A percentile compares a stretch with the other conserved stretches of the same genome.
phyloP scores from a whole-genome alignment of 129 eudicot species.

The Helichrysum umbraculigerum region DNA sequence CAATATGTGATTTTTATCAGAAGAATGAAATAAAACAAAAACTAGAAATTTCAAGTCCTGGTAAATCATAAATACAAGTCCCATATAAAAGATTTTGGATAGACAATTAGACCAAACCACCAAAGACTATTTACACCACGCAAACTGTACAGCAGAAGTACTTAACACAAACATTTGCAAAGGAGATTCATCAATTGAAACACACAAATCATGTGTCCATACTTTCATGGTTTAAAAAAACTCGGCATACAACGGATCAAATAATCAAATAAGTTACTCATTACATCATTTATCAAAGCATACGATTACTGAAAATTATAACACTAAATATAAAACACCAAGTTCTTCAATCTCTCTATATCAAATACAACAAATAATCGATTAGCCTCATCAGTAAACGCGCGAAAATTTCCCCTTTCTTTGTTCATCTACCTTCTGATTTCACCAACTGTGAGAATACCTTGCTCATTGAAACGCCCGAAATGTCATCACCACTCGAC shows the following conservation, averaged over 20 bases:
- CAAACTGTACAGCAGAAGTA: not conserved
- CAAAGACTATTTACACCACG: not conserved
- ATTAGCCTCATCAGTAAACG: constrained; percentile 7
- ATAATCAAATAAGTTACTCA: constrained; percentile 38
- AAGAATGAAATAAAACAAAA: not conserved
- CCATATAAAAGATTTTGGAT: not conserved
- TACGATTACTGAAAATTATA: constrained; percentile 13
- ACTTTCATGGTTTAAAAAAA: constrained; percentile 3
- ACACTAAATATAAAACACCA: constrained; percentile 39
- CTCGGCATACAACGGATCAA: constrained; percentile 35
- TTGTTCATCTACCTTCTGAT: constrained; percentile 75
- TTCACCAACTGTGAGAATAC: constrained; percentile 92
- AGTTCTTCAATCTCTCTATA: constrained; percentile 29
- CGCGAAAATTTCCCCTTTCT: not conserved
- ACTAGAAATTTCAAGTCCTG: not conserved
- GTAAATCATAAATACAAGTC: not conserved
- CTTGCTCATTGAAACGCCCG: constrained; percentile 84
- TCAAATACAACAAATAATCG: constrained; percentile 23
- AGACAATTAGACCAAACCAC: not conserved
- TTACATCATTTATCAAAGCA: constrained; percentile 30
- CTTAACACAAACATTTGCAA: not conserved
- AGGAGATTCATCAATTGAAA: not conserved
- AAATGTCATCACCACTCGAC: constrained; percentile 66
- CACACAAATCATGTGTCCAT: constrained; percentile 18
- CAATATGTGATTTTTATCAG: not conserved